phyloP scores from a whole-genome alignment of 1,284 basidiomycete genomes.

The Papiliotrema fonsecae region DNA sequence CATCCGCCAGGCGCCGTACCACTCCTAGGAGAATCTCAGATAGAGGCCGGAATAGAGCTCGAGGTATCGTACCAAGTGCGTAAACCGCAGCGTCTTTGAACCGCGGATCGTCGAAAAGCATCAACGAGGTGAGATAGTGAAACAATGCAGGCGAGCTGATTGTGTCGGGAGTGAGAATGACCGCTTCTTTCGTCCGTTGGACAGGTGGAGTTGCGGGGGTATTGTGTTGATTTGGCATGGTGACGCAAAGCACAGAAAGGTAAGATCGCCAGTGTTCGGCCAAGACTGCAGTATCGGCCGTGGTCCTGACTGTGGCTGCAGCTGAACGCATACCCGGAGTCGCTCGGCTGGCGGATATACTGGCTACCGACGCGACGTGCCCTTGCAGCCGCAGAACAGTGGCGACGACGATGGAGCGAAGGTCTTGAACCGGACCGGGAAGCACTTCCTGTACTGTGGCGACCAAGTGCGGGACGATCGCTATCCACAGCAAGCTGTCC shows the following conservation, averaged over 20 bases:
- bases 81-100: slow-evolving; percentile 83
- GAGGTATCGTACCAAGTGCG: slow-evolving; percentile 80
- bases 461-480: slow-evolving; percentile 47
- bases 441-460: slow-evolving; percentile 40
- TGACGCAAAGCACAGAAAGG: slow-evolving; percentile 75
- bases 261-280: slow-evolving; percentile 86
- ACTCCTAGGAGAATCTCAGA: slow-evolving; percentile 78
- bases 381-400: slow-evolving; percentile 48
- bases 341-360: slow-evolving; percentile 24
- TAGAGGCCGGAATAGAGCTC: slow-evolving; percentile 69
- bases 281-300: slow-evolving; percentile 59
- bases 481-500: slow-evolving; percentile 48
- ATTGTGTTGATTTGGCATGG: slow-evolving; percentile 46
- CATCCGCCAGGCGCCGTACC: slow-evolving; percentile 66
- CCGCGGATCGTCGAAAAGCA: slow-evolving; percentile 75
- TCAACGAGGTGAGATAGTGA: slow-evolving; percentile 75
- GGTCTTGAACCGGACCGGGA: slow-evolving; percentile 42
- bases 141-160: slow-evolving; percentile 68
- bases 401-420: slow-evolving; percentile 42
- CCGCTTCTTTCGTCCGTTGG: slow-evolving; percentile 48
- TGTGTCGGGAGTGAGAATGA: slow-evolving; percentile 37
- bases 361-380: slow-evolving; percentile 44
- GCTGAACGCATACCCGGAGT: slow-evolving; percentile 22
- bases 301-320: slow-evolving; percentile 12
- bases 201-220: slow-evolving; percentile 55